Conservation (phyloP, 2,329 filamentous ascomycete species). For the Ceratocystis cacaofunesta region DNA sequence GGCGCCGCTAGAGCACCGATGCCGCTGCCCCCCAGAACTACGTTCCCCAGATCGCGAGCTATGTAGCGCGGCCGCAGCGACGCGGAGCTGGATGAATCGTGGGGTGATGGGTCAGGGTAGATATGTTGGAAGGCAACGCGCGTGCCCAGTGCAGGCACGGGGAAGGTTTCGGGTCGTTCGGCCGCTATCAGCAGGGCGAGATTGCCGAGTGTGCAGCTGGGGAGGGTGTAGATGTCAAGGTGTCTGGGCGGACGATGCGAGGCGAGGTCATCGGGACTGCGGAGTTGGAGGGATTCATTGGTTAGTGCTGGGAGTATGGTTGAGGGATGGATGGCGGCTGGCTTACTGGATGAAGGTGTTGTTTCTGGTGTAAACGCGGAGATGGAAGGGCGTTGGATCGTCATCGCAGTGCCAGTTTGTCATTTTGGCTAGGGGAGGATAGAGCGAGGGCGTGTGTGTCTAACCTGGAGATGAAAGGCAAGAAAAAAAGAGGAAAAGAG, state of each 20-base stretch:
- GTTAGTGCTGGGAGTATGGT: not conserved
- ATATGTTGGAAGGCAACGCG: slow-evolving; percentile 78
- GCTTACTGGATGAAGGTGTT: slow-evolving; percentile 55
- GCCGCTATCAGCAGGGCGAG: slow-evolving; percentile 62
- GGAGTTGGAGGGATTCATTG: not conserved
- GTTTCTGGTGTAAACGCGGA: slow-evolving; percentile 71
- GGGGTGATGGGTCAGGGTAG: slow-evolving; percentile 52
- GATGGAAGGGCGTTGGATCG: slow-evolving; percentile 58
- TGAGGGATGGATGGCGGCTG: not conserved
- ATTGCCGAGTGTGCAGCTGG: slow-evolving; percentile 64
- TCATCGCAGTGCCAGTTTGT: slow-evolving; percentile 10
- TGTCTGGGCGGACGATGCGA: slow-evolving; percentile 44
- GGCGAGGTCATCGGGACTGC: slow-evolving; percentile 56
- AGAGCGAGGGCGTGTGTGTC: too few species aligned
- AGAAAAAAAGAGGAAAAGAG: too few species aligned
- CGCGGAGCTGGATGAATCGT: slow-evolving; percentile 16
- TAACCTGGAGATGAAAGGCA: too few species aligned
- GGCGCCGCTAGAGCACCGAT: slow-evolving; percentile 26
- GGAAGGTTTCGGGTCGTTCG: slow-evolving; percentile 50
- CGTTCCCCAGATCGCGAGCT: slow-evolving; percentile 66
- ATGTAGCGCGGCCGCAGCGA: slow-evolving; percentile 41
- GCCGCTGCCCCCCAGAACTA: slow-evolving; percentile 54
- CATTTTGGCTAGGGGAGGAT: slow-evolving; percentile 18
- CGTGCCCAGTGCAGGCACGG: slow-evolving; percentile 61
- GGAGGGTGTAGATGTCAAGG: slow-evolving; percentile 76